Conservation (phyloP, 306 rosid genomes). For the Cicer yamashitae region DNA sequence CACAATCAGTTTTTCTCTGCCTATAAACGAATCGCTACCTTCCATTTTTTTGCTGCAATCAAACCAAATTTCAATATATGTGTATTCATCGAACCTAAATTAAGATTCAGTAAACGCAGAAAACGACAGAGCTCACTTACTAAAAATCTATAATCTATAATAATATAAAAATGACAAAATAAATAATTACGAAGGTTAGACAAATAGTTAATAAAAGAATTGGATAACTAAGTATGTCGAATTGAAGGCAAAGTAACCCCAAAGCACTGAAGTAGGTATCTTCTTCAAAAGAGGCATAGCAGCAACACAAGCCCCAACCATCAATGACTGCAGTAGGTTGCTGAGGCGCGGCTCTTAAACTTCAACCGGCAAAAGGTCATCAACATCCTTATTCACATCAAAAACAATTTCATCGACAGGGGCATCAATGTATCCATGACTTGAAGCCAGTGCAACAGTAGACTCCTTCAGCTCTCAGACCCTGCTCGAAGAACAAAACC, state of each 20-base stretch:
- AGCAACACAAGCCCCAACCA: slow-evolving; percentile 84
- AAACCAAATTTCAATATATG: no score
- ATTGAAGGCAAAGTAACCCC: slow-evolving; percentile 94
- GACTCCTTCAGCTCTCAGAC: slow-evolving; percentile 89
- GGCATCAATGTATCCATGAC: slow-evolving; percentile 83
- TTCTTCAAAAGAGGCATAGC: slow-evolving; percentile 95
- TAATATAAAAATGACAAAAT: no score
- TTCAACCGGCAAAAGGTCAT: slow-evolving; percentile 91
- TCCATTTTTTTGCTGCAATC: slow-evolving; percentile 52
- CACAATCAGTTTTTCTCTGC: slow-evolving; percentile 75
- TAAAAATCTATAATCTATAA: no score
- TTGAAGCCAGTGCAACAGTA: slow-evolving; percentile 75
- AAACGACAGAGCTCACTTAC: no score
- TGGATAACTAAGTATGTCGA: no score
- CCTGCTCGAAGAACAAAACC: slow-evolving; percentile 54
- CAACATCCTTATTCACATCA: slow-evolving; percentile 85
- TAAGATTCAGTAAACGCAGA: no score
- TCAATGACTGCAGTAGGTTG: slow-evolving; percentile 82
- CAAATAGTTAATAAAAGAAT: no score
- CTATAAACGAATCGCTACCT: slow-evolving; percentile 37
- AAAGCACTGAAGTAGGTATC: slow-evolving; percentile 93
- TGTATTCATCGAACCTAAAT: no score
- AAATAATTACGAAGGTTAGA: no score
- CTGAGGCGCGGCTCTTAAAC: slow-evolving; percentile 96
- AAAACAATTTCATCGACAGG: slow-evolving; percentile 86